Base-by-base conservation (phyloP, 169 alveolate species). In the Pseudocohnilembus persalinus region DNA sequence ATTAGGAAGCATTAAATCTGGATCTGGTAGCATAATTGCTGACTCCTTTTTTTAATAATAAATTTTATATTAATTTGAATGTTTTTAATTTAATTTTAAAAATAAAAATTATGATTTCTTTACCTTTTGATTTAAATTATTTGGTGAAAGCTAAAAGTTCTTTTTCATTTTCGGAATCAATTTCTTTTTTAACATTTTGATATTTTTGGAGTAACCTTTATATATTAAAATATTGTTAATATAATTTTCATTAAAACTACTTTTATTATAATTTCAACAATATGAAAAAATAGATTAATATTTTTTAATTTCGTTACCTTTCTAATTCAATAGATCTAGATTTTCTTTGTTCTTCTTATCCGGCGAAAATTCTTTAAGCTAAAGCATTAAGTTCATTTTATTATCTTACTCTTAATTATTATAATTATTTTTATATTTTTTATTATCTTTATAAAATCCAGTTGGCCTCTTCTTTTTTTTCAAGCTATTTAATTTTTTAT, bases 291-390 rank as follows among this genome's bases (percentile, higher is more conserved):
- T 11, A 20, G 31, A 27, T 76, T 29, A 11, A 49, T 49, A 49
- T 4, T 77, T 34, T 15, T 31, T 77, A 1, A 65, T 24, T 76
- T 20, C 11, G 0, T 0, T 77, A 77, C 76, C 84, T 79, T 79
- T 79, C 84, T 29, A 79, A 31, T 64, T 79, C 84, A 15, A 79
- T 79, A 27, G 84, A 79, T 79, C 84, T 79, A 49, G 35, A 34
- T 79, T 79, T 79, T 79, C 84, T 79, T 49, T 79, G 64, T 79
- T 79, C 84, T n/a, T 79, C 84, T 20, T 79, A 35, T 28, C 84
- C 84, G 4, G 84, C 65, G 24, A 35, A 49, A 27, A 79, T 79
- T 79, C 84, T 79, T 79, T 79, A 31, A 20, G 30, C 63, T 49
- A 79, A 63, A 29, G 84, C 84, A 49, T 79, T 63, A 24, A 79